Conservation (phyloP, 176 grass and related monocot genomes). For the Zizania latifolia region DNA sequence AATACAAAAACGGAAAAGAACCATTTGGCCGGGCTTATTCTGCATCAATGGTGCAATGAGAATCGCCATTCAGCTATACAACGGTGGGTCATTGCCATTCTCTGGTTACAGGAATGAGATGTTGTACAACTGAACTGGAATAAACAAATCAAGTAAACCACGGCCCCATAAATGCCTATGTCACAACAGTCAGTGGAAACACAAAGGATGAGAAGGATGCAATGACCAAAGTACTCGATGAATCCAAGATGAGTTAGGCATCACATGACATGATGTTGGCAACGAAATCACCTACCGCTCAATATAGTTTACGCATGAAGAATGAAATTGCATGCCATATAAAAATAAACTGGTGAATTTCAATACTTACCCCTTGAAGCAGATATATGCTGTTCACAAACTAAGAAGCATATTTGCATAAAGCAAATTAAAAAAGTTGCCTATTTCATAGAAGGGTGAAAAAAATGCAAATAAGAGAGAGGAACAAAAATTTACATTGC, state of each 20-base stretch:
- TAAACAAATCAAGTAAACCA: neutral
- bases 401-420: neutral
- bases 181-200: neutral
- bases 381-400: neutral
- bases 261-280: neutral
- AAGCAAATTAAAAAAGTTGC: neutral
- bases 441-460: neutral
- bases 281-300: neutral
- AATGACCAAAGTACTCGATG: neutral
- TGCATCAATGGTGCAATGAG: neutral
- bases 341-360: neutral
- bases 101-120: too few relatives aligned
- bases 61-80: neutral
- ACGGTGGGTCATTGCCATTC: too few relatives aligned
- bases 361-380: too few relatives aligned
- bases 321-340: neutral
- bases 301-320: neutral
- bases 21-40: neutral
- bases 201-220: neutral
- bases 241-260: neutral
- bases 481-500: constrained; percentile 39
- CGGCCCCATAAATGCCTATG: neutral
- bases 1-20: neutral
- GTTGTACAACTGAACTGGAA: neutral
- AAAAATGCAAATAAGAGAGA: neutral